These are phyloP conservation scores for Limnanthes douglasii DNA, from an alignment of 345 rosid species.

Conservation along the genomic window DNA sequence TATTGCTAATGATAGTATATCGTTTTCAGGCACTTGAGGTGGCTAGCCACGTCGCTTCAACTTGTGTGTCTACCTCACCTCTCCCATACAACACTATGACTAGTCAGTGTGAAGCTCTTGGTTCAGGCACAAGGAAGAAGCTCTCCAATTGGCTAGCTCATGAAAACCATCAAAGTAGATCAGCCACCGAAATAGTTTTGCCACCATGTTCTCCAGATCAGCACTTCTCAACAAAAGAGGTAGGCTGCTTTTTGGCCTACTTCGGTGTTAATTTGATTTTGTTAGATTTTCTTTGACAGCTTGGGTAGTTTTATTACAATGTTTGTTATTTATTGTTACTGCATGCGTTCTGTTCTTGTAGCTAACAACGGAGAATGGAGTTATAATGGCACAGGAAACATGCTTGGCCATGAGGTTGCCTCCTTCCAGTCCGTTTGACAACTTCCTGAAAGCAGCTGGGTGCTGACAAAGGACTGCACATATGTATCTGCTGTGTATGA, in stretches of 20 bases:
- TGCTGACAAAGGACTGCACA: too few species aligned
- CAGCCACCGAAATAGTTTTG: constrained; percentile 8
- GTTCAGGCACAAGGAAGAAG: constrained; percentile 63
- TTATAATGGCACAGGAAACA: constrained; percentile 16
- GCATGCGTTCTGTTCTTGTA: too few species aligned
- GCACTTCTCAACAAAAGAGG: constrained; percentile 28
- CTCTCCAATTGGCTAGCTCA: constrained; percentile 81
- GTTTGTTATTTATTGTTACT: too few species aligned
- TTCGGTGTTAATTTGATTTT: too few species aligned
- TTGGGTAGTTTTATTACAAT: too few species aligned
- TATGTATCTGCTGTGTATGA: too few species aligned
- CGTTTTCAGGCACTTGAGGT: constrained; percentile 72
- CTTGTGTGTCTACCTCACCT: constrained; percentile 69
- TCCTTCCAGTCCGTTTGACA: constrained; percentile 87
- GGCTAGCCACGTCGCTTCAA: constrained; percentile 88
- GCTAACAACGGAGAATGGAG: constrained; percentile 16
- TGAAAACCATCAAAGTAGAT: constrained; percentile 30
- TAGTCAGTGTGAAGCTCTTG: constrained; percentile 76
- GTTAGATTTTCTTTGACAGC: too few species aligned
- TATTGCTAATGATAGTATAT: too few species aligned
- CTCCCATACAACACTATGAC: constrained; percentile 78
- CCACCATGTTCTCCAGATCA: constrained; percentile 15
- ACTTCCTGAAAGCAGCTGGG: constrained; percentile 91
- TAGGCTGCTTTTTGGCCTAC: too few species aligned
- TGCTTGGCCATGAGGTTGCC: constrained; percentile 63